Evolutionary conservation across 371 early-diverging fungal species (phyloP).

Genomic region (Umbelopsis sp.): DNA sequence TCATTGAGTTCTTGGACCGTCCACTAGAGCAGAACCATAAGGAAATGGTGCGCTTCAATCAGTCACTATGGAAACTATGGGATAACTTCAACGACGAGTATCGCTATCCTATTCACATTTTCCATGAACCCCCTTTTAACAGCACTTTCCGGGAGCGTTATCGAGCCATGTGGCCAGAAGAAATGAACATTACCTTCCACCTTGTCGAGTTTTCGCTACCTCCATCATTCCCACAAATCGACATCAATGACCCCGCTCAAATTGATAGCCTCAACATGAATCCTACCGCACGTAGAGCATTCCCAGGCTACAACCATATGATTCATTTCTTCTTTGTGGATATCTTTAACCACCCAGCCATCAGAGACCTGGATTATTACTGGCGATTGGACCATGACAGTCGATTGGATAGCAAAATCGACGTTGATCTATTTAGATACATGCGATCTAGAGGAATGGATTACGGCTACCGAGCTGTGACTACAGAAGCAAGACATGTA

Average conservation of each 20-base stretch:
- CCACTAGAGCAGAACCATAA: constrained; percentile 26
- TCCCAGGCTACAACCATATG: constrained; percentile 32
- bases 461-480: constrained; percentile 26
- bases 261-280: constrained; percentile 21
- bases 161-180: constrained; percentile 24
- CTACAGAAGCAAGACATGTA: constrained; percentile 25
- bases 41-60: constrained; percentile 27
- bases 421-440: constrained; percentile 27
- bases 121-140: constrained; percentile 26
- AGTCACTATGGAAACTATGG: constrained; percentile 24
- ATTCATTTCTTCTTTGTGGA: constrained; percentile 28
- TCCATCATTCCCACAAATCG: constrained; percentile 17
- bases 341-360: constrained; percentile 22
- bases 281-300: constrained; percentile 26
- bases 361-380: constrained; percentile 24
- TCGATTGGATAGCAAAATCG: constrained; percentile 19
- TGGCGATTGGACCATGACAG: constrained; percentile 30
- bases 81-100: constrained; percentile 26
- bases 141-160: constrained; percentile 21
- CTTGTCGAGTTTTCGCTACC: constrained; percentile 22
- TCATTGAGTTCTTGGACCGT: constrained; percentile 27
- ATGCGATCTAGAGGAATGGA: constrained; percentile 22
- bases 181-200: constrained; percentile 20
- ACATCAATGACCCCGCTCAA: constrained; percentile 3
- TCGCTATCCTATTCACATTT: constrained; percentile 25